phyloP scores from a whole-genome alignment of 257 asterid genomes.

The Forsythia viridissima region DNA sequence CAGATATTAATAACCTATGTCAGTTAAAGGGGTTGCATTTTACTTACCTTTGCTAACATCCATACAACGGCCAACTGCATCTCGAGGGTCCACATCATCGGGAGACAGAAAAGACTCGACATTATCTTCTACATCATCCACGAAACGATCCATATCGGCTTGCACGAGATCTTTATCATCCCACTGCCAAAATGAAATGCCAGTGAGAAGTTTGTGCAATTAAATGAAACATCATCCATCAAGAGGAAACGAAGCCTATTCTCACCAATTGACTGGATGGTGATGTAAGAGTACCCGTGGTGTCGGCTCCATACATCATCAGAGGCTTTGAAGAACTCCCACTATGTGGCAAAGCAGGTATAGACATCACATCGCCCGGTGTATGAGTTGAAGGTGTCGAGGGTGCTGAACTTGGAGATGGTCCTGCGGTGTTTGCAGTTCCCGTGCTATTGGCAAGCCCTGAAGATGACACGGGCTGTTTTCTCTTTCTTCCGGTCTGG shows the following conservation, averaged over 20 bases:
- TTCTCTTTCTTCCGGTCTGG: constrained; percentile 91
- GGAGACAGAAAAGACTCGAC: constrained; percentile 89
- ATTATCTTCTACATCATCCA: constrained; percentile 93
- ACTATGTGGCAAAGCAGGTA: constrained; percentile 78
- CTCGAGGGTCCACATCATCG: constrained; percentile 88
- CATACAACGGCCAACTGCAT: constrained; percentile 84
- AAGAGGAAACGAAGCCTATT: background rate
- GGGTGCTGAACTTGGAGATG: constrained; percentile 98
- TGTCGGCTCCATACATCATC: constrained; percentile 82
- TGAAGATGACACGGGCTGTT: constrained; percentile 85
- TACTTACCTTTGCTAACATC: constrained; percentile 80
- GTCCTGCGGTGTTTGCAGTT: constrained; percentile 96
- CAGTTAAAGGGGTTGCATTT: background rate
- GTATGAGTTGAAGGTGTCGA: constrained; percentile 97
- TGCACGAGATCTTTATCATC: constrained; percentile 91
- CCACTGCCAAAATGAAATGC: constrained; percentile 63
- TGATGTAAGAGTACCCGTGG: constrained; percentile 79
- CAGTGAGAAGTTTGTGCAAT: constrained; percentile 26
- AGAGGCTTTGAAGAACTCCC: constrained; percentile 82
- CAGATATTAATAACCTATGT: background rate
- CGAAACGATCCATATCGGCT: constrained; percentile 94
- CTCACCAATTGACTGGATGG: constrained; percentile 89
- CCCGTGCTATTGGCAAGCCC: constrained; percentile 98
- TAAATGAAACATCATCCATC: background rate
- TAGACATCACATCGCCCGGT: constrained; percentile 86